Base-by-base conservation (phyloP, 75 land plant species). In the Cryptomeria japonica region DNA sequence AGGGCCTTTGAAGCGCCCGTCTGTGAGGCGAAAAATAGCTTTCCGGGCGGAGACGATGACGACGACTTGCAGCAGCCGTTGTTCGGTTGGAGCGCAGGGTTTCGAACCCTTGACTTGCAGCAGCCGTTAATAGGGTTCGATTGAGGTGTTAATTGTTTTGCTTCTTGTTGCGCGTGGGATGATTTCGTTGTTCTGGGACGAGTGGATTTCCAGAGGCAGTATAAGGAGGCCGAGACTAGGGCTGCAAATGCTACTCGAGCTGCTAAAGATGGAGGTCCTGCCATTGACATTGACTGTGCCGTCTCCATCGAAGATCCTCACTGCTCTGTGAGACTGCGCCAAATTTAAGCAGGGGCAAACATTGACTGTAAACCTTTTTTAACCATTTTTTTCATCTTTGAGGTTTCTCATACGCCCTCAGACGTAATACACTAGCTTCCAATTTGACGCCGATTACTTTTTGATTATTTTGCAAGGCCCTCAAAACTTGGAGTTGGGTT, bases 21-120 rank as follows among this genome's bases (percentile, higher is more conserved):
- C 77, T 95, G 93, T 34, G 99, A 97, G 14, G 93, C 92, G 88
- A 89, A 97, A 76, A 97, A 90, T 85, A 96, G 78, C 85, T 96
- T 97, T 18, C 91, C 91, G 8, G 38, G 37, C 19, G 38, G 47
- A 42, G 47, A 36, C 3, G 47, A 82, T 19, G 47, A 44, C 47
- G 42, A 25, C 0, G 86, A 56, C 28, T 31, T 51, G 37, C 64
- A 53, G 68, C 64, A 34, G 64, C 77, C 3, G 16, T 34, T 34
- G 77, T 75, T 75, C 13, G 38, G 16, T 75, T 31, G 14, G 2
- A 12, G 32, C 34, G 77, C 3, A 7, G 15, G 3, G 77, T 34
- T 75, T 34, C 77, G 77, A 75, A 34, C 37, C 14, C 34, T 75
- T 32, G 77, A 75, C 37, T 3, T 75, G 85, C 15, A 32, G 80